Evolutionary conservation across 768 basidiomycete species (phyloP).

Genomic region (Naganishia friedmannii): DNA sequence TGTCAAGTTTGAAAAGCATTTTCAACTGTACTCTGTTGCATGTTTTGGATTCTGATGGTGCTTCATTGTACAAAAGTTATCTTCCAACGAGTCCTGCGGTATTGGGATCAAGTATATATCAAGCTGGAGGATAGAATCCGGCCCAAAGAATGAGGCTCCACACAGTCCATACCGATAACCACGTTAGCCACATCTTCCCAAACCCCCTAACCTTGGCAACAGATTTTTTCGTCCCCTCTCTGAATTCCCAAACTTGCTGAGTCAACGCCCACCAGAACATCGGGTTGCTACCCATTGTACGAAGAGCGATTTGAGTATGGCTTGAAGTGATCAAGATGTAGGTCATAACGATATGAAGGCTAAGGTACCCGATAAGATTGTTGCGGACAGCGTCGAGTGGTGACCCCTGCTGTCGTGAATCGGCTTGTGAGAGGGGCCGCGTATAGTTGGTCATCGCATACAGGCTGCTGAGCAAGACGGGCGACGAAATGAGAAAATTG

Average conservation of each 20-base stretch:
- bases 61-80: too few species aligned
- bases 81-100: too few species aligned
- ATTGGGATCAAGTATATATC: background rate
- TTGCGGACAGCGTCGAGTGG: conserved; percentile 31
- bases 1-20: too few species aligned
- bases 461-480: conserved; percentile 60
- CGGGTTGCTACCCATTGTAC: conserved; percentile 72
- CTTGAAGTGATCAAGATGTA: conserved; percentile 70
- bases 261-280: conserved; percentile 83
- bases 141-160: conserved; percentile 73
- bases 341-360: conserved; percentile 68
- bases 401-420: background rate
- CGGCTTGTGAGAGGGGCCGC: background rate
- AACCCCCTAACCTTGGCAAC: conserved; percentile 37
- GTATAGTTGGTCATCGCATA: conserved; percentile 52
- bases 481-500: conserved; percentile 77
- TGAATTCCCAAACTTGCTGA: conserved; percentile 56
- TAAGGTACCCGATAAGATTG: conserved; percentile 65
- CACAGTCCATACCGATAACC: conserved; percentile 74
- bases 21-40: too few species aligned
- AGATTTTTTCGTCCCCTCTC: conserved; percentile 9
- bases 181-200: conserved; percentile 68
- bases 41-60: too few species aligned
- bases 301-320: conserved; percentile 81
- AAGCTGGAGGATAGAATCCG: conserved; percentile 83